These are phyloP conservation scores for Ascochyta clinopodiicola DNA, from an alignment of 2,329 filamentous ascomycete genomes.

Conservation along the genomic window DNA sequence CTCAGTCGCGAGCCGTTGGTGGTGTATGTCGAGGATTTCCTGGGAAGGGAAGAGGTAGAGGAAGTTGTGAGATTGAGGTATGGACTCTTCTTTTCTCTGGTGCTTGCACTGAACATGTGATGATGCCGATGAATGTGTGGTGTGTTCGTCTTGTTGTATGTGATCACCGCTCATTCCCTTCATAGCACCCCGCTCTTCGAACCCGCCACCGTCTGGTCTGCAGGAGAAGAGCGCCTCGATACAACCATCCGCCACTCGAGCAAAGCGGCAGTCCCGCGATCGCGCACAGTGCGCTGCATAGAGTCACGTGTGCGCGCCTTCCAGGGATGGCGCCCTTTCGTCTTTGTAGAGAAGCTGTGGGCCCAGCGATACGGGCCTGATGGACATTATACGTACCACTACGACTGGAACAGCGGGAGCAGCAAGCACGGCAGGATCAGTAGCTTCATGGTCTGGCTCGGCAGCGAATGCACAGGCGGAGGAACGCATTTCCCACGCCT, in stretches of 20 bases:
- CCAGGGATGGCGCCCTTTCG: conserved; percentile 65
- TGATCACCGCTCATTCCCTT: no score
- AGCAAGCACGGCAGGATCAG: conserved; percentile 54
- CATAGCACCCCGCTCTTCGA: conserved; percentile 57
- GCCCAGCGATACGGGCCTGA: conserved; percentile 64
- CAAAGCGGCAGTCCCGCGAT: conserved; percentile 49
- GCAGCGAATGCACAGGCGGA: conserved; percentile 60
- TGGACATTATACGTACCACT: conserved; percentile 66
- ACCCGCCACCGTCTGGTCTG: conserved; percentile 62
- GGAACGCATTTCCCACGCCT: conserved; percentile 67
- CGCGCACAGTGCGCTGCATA: conserved; percentile 62
- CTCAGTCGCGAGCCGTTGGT: conserved; percentile 62
- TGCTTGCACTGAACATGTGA: neutral
- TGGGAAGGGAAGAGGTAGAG: conserved; percentile 56
- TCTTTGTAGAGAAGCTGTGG: conserved; percentile 67
- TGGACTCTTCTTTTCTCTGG: neutral
- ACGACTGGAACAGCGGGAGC: conserved; percentile 56
- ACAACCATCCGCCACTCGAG: conserved; percentile 60
- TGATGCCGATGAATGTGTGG: neutral
- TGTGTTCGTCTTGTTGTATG: no score
- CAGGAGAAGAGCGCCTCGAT: conserved; percentile 56
- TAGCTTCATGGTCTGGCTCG: conserved; percentile 69
- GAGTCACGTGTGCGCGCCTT: conserved; percentile 64
- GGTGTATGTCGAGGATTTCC: conserved; percentile 64
- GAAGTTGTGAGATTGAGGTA: conserved; percentile 63